Percentiles rank a stretch among this genome's conserved stretches.
phyloP scores from a whole-genome alignment of 2,329 filamentous ascomycete species.

The Ophiostoma populinum region DNA sequence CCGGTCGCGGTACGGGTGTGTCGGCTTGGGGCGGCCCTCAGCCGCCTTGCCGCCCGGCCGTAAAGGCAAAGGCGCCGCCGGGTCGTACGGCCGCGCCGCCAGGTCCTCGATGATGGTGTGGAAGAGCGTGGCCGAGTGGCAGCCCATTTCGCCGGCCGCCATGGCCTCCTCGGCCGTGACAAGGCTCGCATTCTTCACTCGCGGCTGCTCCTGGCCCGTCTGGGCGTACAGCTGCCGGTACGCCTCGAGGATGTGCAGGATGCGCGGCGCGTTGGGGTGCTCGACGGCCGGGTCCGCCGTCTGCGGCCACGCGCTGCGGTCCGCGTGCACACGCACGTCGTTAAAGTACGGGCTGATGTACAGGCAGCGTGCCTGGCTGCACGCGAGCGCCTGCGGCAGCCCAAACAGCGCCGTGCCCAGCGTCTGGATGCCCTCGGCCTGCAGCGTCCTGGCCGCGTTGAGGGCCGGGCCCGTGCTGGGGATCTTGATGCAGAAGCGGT shows the following conservation, averaged over 20 bases:
- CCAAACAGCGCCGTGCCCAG: conserved; percentile 28
- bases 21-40: conserved; percentile 22
- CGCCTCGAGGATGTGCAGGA: conserved; percentile 30
- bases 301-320: conserved; percentile 27
- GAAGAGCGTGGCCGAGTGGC: conserved; percentile 27
- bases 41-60: conserved; percentile 17
- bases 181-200: conserved; percentile 29
- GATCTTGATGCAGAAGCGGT: conserved; percentile 34
- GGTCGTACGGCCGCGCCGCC: conserved; percentile 13
- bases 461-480: conserved; percentile 29
- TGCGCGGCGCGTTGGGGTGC: conserved; percentile 28
- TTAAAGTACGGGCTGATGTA: conserved; percentile 35
- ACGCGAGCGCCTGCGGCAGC: conserved; percentile 30
- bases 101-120: conserved; percentile 22
- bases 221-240: conserved; percentile 27
- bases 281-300: conserved; percentile 27
- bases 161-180: conserved; percentile 25
- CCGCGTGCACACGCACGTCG: conserved; percentile 25
- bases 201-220: conserved; percentile 29
- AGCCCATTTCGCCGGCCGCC: conserved; percentile 28
- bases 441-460: conserved; percentile 25
- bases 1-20: conserved; percentile 21
- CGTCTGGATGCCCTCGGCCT: conserved; percentile 26
- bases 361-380: conserved; percentile 27
- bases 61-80: conserved; percentile 16